phyloP scores from a whole-genome alignment of 345 rosid genomes.

The Fremontodendron californicum region DNA sequence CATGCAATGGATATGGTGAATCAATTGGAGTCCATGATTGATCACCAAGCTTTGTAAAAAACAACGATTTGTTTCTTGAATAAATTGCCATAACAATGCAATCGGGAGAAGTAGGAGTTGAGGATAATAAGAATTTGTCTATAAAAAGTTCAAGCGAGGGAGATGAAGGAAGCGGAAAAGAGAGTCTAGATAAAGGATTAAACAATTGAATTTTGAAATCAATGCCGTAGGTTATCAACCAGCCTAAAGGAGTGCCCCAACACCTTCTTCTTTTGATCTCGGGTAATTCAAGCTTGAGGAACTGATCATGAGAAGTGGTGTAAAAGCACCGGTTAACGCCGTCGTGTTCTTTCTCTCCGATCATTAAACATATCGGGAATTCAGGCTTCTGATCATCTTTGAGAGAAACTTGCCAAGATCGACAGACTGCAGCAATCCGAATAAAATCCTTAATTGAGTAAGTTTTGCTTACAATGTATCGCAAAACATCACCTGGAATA shows the following conservation, averaged over 20 bases:
- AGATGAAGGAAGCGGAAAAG: not conserved
- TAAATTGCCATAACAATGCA: not conserved
- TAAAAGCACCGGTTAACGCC: not conserved
- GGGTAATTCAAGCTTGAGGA: not conserved
- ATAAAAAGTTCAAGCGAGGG: too few relatives aligned
- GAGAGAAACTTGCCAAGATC: not conserved
- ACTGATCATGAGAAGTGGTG: too few relatives aligned
- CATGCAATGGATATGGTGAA: not conserved
- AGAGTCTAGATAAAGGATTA: not conserved
- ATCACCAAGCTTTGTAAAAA: not conserved
- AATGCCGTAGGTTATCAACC: not conserved
- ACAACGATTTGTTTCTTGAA: not conserved
- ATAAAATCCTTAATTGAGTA: not conserved
- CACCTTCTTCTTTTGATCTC: not conserved
- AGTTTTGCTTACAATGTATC: not conserved
- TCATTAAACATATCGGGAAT: not conserved
- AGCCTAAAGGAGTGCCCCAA: not conserved
- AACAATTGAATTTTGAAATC: not conserved
- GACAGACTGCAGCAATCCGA: not conserved
- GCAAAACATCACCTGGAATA: not conserved
- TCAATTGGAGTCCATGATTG: not conserved
- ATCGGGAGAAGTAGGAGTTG: not conserved
- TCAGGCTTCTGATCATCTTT: not conserved
- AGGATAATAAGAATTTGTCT: not conserved
- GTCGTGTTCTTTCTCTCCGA: not conserved